Evolutionary conservation across 2,329 filamentous ascomycete genomes (phyloP), one percentile per base, ranked within the genome.

Genomic region (Fusarium napiforme): DNA sequence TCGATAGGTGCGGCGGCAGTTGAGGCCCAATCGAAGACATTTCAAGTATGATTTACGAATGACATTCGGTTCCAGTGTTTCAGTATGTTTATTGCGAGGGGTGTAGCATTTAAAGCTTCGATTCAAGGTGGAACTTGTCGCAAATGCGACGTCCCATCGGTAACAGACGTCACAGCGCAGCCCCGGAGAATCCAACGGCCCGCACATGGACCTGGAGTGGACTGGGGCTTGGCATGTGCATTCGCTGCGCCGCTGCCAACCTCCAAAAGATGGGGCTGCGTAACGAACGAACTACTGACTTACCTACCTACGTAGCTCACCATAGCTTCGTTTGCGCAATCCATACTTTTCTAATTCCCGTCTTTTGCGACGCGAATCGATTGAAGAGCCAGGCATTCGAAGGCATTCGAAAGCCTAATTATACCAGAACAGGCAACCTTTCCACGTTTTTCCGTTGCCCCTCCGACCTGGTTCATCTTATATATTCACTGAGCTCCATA

Each of bases 1-100:
- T 92, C 39, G 88, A 79, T 46, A 92, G 86, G 70, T 93, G 90
- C 9, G 92, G 87, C 18, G 93, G 93, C 30, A 95, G 81, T 68
- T 91, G 86, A 19, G 93, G 93, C 9, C 93, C 92, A 78, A 93
- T 91, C 39, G 89, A 90, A 57, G 91, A 84, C 92, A 93, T 93
- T 30, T 43, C 77, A 84, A 30, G 34, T 50, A 57, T 39, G 50
- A 66, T 30, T 59, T 23, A 28, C 26, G 36, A 32, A 39, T 47
- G 40, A 19, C 12, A 19, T 42, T 37, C 65, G n/a, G 45, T 43
- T 53, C 36, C 9, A 49, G 53, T 55, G 64, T 65, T 56, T 62
- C 52, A 64, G 45, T 52, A 30, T 49, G 66, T 58, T 36, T 52
- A 66, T 66, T 50, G 47, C 39, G 32, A 66, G 70, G 63, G 47